These are phyloP conservation scores for Penicillium parvum DNA, from an alignment of 495 filamentous ascomycete species.

Conservation along the genomic window DNA sequence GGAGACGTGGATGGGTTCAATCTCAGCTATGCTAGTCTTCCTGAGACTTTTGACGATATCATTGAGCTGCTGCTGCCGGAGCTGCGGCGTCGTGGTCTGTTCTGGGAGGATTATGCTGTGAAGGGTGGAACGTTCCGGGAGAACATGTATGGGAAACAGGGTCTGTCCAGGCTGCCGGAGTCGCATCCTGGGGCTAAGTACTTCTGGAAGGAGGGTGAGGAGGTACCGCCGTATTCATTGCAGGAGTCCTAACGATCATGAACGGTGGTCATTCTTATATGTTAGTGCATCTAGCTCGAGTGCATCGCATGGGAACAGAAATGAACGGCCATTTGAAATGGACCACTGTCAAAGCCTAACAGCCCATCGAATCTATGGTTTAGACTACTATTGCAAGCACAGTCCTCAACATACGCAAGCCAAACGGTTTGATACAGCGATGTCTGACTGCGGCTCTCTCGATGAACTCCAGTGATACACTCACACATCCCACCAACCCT, in stretches of 20 bases:
- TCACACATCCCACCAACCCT: constrained; percentile 51
- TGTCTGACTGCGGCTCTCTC: too few relatives aligned
- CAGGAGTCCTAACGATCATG: constrained; percentile 3
- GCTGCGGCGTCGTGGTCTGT: constrained; percentile 42
- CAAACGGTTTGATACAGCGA: too few relatives aligned
- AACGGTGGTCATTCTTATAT: too few relatives aligned
- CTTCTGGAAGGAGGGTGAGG: constrained; percentile 39
- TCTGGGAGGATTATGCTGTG: constrained; percentile 44
- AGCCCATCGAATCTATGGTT: too few relatives aligned
- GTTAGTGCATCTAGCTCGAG: too few relatives aligned
- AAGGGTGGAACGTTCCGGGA: constrained; percentile 44
- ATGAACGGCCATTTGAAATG: too few relatives aligned
- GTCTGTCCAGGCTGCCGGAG: constrained; percentile 35
- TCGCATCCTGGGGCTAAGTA: constrained; percentile 44
- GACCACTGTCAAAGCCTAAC: too few relatives aligned
- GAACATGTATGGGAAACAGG: constrained; percentile 34
- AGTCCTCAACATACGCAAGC: too few relatives aligned
- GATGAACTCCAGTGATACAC: too few relatives aligned
- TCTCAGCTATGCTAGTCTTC: constrained; percentile 54
- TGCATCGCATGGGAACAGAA: too few relatives aligned
- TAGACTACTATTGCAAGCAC: too few relatives aligned
- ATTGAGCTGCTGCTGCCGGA: constrained; percentile 46
- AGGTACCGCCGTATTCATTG: constrained; percentile 25
- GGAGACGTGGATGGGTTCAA: constrained; percentile 64
- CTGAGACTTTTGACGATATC: constrained; percentile 61